Conservation (phyloP, 192 early-diverging fungal species). For the Helicostylum pulchrum region DNA sequence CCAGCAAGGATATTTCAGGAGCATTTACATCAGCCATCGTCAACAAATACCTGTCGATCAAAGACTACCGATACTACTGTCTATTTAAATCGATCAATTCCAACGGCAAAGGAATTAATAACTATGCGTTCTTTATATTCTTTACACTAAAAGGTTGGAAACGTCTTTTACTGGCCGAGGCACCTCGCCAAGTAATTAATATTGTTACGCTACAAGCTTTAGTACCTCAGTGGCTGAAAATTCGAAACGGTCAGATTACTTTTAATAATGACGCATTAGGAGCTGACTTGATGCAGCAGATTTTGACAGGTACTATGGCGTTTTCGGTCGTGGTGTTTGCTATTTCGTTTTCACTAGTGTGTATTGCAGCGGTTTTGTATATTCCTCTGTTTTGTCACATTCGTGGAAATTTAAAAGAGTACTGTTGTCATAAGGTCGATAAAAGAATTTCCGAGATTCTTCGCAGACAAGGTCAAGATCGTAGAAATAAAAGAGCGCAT, state of each 20-base stretch:
- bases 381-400: constrained; percentile 80
- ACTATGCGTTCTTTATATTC: constrained; percentile 82
- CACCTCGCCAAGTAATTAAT: constrained; percentile 76
- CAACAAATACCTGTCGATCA: constrained; percentile 70
- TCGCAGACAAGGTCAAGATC: too few species aligned
- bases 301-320: constrained; percentile 43
- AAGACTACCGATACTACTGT: constrained; percentile 78
- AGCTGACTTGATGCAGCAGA: constrained; percentile 16
- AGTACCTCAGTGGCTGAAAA: constrained; percentile 25
- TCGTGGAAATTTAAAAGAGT: constrained; percentile 87
- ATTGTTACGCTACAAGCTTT: constrained; percentile 46
- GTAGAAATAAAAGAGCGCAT: too few species aligned
- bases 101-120: constrained; percentile 58
- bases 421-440: constrained; percentile 86
- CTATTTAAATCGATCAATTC: constrained; percentile 76
- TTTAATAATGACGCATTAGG: constrained; percentile 25
- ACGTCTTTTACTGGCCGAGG: constrained; percentile 77
- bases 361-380: constrained; percentile 69
- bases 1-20: constrained; percentile 69
- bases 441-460: constrained; percentile 46
- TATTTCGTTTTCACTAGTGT: constrained; percentile 46
- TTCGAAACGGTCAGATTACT: constrained; percentile 9
- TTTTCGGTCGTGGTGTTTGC: constrained; percentile 64
- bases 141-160: constrained; percentile 87
- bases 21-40: constrained; percentile 73